Evolutionary conservation across 345 rosid species (phyloP).

Genomic region (sweet orange (Citrus sinensis)): DNA sequence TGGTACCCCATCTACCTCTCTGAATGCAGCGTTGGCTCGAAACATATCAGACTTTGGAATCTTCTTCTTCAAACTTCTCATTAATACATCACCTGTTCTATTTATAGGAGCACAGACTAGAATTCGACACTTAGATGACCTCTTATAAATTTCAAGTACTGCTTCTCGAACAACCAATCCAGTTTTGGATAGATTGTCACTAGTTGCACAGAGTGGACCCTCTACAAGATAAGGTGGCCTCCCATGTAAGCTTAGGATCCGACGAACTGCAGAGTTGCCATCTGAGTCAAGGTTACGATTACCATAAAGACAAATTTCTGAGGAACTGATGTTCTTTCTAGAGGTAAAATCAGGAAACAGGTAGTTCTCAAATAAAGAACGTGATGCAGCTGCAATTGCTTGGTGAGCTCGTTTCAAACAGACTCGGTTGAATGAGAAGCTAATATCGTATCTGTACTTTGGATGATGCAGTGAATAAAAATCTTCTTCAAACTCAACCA

Average conservation of each 20-base stretch:
- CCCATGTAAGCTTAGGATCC: slow-evolving; percentile 14
- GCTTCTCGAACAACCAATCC: slow-evolving; percentile 29
- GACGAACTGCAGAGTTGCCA: slow-evolving; percentile 16
- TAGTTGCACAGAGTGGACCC: slow-evolving; percentile 25
- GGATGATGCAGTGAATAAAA: slow-evolving; percentile 30
- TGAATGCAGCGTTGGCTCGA: slow-evolving; percentile 42
- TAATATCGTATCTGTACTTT: slow-evolving; percentile 28
- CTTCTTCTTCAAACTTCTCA: slow-evolving; percentile 25
- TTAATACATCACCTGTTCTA: slow-evolving; percentile 31
- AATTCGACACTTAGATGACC: slow-evolving; percentile 7
- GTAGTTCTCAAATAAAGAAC: slow-evolving; percentile 20
- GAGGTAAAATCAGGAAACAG: slow-evolving; percentile 25
- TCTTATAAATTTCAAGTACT: slow-evolving; percentile 19
- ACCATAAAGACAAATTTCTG: background rate
- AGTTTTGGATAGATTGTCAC: slow-evolving; percentile 20
- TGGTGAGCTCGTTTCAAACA: slow-evolving; percentile 37
- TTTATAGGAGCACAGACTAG: slow-evolving; percentile 36
- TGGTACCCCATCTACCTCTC: slow-evolving; percentile 29
- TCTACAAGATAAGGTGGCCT: slow-evolving; percentile 27
- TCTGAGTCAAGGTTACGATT: slow-evolving; percentile 4
- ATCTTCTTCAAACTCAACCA: slow-evolving; percentile 33
- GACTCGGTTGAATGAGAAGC: slow-evolving; percentile 46
- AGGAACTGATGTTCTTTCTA: background rate
- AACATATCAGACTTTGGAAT: slow-evolving; percentile 24
- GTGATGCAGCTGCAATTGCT: slow-evolving; percentile 29